A percentile compares a stretch with the other conserved stretches of the same genome.
Conservation (phyloP, 208 protist genomes). For the Wallacemonas sp. region DNA sequence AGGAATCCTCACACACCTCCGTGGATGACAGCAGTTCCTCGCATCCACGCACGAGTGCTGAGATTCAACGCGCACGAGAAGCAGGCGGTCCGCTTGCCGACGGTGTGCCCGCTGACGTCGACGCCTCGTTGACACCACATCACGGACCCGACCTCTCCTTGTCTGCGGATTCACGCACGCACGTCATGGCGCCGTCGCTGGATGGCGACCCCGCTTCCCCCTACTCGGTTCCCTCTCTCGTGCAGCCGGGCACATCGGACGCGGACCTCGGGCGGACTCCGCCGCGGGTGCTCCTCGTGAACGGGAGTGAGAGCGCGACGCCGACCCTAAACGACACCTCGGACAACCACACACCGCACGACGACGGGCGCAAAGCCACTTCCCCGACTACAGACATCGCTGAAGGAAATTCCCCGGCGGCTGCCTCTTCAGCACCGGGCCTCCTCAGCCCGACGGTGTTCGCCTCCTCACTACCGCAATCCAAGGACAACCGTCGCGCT, state of each 20-base stretch:
- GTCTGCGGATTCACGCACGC: neutral
- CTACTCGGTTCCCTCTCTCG: neutral
- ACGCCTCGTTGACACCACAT: neutral
- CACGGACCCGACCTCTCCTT: neutral
- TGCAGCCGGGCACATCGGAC: no score
- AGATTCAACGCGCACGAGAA: no score
- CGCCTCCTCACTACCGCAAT: neutral
- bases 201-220: neutral
- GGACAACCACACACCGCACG: neutral
- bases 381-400: no score
- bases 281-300: neutral
- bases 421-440: no score
- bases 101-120: neutral
- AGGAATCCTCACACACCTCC: no score
- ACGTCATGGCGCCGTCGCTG: neutral
- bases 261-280: neutral
- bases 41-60: no score
- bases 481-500: neutral
- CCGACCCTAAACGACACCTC: neutral
- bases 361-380: neutral
- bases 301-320: neutral
- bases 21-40: no score
- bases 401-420: no score
- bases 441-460: neutral
- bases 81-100: no score